Base-by-base conservation (phyloP, 2,329 filamentous ascomycete genomes). In the Parastagonospora nodorum region DNA sequence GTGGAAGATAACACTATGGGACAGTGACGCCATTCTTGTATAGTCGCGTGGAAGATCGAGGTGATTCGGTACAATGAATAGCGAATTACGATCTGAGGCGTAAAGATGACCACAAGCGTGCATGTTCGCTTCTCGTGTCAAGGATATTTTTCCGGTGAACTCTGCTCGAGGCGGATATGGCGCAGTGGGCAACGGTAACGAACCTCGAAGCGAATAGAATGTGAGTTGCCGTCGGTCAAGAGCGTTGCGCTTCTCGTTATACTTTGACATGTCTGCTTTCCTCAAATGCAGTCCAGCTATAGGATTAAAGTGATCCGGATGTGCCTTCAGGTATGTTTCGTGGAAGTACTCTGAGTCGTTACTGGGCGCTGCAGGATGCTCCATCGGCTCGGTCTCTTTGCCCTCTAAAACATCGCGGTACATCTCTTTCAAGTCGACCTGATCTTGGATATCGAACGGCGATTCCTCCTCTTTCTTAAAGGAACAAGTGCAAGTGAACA, bases 71-170 rank as follows among this genome's bases (percentile, higher is more conserved):
- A 83, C 75, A 38, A 83, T 67, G 64, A 80, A 78, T 10, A 84
- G 67, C 14, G 79, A 80, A 49, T 84, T 84, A 19, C 79, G 77
- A 57, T 84, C 83, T 30, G 78, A 81, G 0, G 82, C 78, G 59
- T 83, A 85, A 37, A 84, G 71, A 64, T 85, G 83, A 2, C 81
- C 82, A 57, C 80, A 82, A 1, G 81, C 78, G 55, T 84, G 82
- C 14, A 85, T 65, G 55, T 85, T 85, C 29, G 80, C 63, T 29
- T 61, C 63, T 35, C 58, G 29, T 2, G 62, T 63, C 5, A 64
- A 31, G 1, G 42, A 32, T 4, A 46, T 11, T 9, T 51, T 40
- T 1, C 29, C 33, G 3, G 11, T 15, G n/a, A 37, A 24, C 1
- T 42, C 45, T 8, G 45, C 33, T 7, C 4, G 24, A 1, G 59